Base-by-base conservation (phyloP, 1,139 yeast species). In the Saccharomyces hybrid region DNA sequence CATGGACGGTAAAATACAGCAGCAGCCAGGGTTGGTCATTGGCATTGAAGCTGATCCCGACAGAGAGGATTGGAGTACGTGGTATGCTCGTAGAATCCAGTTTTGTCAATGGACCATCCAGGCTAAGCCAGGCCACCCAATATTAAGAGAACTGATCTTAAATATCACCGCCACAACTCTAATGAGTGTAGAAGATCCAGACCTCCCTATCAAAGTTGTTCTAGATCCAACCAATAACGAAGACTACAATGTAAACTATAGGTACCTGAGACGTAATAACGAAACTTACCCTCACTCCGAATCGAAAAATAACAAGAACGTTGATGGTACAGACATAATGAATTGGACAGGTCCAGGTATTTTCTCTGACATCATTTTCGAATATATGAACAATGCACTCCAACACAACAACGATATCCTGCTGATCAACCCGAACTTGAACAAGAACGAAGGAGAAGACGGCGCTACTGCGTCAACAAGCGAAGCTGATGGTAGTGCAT, bases 271-370 rank as follows among this genome's bases (percentile, higher is more conserved):
- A 48, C 57, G 61, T 13, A 34, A 50, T n/a, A 65, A 63, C 50
- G 53, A 53, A 26, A 48, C 52, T 14, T 61, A 60, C 44, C 60
- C 68, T 11, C 73, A 72, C 32, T 57, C 61, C 1, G 57, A 71
- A 23, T 60, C 63, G 25, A 70, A 73, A 54, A 63, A 65, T 5
- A 54, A 54, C 1, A 67, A 82, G 5, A 79, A 79, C 56, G 82
- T 85, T 48, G 78, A 75, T 31, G 85, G 90, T 28, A 83, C 86
- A 34, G 90, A 86, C 65, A 83, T 93, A 55, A 91, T 93, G 97
- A 82, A 89, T 67, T 93, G 98, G 99, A 91, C 99, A 0, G 99
- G 99, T 0, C 97, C 97, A 1, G 98, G 97, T 0, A 80, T 89
- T 30, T 93, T 91, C 82, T 88, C 99, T 0, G 98, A 93, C 70